Evolutionary conservation across 257 asterid species (phyloP).

Genomic region (Solanum boliviense): DNA sequence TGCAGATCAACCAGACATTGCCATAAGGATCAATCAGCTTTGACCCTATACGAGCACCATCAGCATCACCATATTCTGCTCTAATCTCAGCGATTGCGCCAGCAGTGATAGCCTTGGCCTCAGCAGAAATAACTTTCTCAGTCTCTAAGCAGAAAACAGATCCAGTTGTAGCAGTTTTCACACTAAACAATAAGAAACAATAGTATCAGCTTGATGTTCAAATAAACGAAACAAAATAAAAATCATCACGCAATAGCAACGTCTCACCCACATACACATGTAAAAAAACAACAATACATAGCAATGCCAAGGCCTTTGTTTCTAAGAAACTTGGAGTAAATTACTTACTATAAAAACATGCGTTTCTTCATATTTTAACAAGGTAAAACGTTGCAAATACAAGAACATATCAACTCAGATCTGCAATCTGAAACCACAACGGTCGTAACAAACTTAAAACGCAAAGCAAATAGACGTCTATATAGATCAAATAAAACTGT

Average conservation of each 20-base stretch:
- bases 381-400: background rate
- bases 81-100: constrained; percentile 48
- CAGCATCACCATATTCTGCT: constrained; percentile 23
- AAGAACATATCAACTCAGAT: background rate
- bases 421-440: background rate
- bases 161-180: constrained; percentile 21
- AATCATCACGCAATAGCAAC: background rate
- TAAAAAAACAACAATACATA: background rate
- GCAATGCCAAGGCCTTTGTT: background rate
- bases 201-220: background rate
- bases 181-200: constrained; percentile 12
- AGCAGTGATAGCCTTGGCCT: constrained; percentile 43
- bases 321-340: no score
- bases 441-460: background rate
- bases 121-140: constrained; percentile 46
- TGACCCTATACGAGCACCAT: constrained; percentile 31
- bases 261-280: background rate
- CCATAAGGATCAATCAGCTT: constrained; percentile 72
- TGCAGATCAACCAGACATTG: constrained; percentile 50
- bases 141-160: constrained; percentile 50
- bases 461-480: no score
- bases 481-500: background rate
- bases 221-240: background rate
- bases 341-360: no score
- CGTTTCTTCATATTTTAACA: background rate